A percentile compares a stretch with the other conserved stretches of the same genome.
Conservation (phyloP, 2,329 filamentous ascomycete species). For the Alternaria solani region DNA sequence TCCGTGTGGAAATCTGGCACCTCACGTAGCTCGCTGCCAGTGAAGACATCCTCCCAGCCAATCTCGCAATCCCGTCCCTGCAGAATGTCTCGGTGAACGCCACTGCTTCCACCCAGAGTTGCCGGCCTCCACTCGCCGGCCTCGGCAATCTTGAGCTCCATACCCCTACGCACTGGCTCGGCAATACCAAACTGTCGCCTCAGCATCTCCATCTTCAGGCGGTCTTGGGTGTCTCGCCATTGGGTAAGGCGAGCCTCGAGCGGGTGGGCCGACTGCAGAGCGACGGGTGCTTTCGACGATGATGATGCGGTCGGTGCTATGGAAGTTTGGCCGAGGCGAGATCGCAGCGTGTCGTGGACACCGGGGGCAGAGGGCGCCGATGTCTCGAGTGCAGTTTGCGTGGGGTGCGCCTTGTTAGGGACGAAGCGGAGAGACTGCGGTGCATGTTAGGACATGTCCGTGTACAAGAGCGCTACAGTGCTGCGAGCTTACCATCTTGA, state of each 20-base stretch:
- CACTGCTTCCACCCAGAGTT: slow-evolving; percentile 70
- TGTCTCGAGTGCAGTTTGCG: slow-evolving; percentile 61
- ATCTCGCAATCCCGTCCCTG: slow-evolving; percentile 78
- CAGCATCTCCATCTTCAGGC: slow-evolving; percentile 85
- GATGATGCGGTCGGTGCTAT: slow-evolving; percentile 41
- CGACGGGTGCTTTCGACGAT: slow-evolving; percentile 40
- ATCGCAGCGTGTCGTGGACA: slow-evolving; percentile 90
- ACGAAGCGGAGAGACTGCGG: slow-evolving; percentile 86
- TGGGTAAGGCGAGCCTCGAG: slow-evolving; percentile 87
- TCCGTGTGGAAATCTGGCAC: slow-evolving; percentile 83
- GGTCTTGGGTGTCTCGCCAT: slow-evolving; percentile 90
- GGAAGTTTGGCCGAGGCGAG: slow-evolving; percentile 71
- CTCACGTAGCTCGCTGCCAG: slow-evolving; percentile 74
- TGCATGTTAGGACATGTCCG: slow-evolving; percentile 3
- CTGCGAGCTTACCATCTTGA: slow-evolving; percentile 24
- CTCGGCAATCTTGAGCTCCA: slow-evolving; percentile 91
- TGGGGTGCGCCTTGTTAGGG: slow-evolving; percentile 71
- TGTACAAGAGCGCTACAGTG: slow-evolving; percentile 1
- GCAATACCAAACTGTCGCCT: slow-evolving; percentile 89
- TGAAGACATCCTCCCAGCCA: slow-evolving; percentile 93
- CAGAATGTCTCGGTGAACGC: slow-evolving; percentile 90
- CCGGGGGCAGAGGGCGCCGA: slow-evolving; percentile 89
- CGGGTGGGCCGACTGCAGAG: slow-evolving; percentile 78
- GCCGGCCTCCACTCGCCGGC: slow-evolving; percentile 82
- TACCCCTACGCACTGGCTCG: slow-evolving; percentile 88